Conservation (phyloP, 345 rosid species). For the Pistacia atlantica region DNA sequence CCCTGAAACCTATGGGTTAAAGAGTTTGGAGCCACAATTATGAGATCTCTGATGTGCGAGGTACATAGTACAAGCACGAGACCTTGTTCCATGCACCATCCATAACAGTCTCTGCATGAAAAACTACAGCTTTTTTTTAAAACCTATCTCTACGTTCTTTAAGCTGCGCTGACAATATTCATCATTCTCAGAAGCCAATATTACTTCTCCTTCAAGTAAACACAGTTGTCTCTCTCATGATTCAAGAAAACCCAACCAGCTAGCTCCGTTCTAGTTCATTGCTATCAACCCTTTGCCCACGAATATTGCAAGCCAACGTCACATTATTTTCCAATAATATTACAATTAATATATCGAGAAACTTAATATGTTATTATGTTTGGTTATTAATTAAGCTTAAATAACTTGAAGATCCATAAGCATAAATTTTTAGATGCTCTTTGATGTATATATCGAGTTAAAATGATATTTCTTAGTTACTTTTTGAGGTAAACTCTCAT, state of each 20-base stretch:
- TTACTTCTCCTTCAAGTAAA: not conserved
- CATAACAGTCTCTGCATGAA: not conserved
- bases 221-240: too few relatives aligned
- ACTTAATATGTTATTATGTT: too few relatives aligned
- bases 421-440: too few relatives aligned
- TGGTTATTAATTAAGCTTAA: too few relatives aligned
- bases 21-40: constrained; percentile 15
- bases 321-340: too few relatives aligned
- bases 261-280: too few relatives aligned
- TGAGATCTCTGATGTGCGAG: not conserved
- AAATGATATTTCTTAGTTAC: too few relatives aligned
- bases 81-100: not conserved
- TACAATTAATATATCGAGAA: too few relatives aligned
- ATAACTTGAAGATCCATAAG: too few relatives aligned
- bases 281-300: too few relatives aligned
- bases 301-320: too few relatives aligned
- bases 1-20: not conserved
- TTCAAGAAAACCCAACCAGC: not conserved
- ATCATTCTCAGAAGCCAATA: not conserved
- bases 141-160: not conserved
- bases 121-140: constrained; percentile 4
- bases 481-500: not conserved
- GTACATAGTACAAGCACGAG: constrained; percentile 21
- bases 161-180: not conserved
- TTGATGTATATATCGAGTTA: too few relatives aligned